Evolutionary conservation across 148 eudicot species (phyloP).

Genomic region (Rhododendron kiyosumense): DNA sequence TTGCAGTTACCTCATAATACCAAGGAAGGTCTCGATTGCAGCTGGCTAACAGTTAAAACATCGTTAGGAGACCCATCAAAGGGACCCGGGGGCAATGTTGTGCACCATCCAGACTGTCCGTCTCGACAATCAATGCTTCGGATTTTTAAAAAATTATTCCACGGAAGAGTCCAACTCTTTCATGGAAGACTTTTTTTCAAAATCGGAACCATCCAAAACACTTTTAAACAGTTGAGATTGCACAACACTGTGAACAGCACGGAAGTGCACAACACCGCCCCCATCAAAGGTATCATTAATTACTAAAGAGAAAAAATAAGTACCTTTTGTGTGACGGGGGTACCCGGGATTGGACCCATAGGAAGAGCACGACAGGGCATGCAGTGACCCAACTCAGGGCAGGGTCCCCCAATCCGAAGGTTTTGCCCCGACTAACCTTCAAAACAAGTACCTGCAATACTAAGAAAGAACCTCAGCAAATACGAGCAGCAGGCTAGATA

Average conservation of each 20-base stretch:
- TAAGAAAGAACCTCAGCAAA: conserved; percentile 8
- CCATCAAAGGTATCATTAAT: too few relatives aligned
- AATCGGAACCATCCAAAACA: too few relatives aligned
- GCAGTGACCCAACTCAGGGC: background rate
- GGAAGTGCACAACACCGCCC: too few relatives aligned
- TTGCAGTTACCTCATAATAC: background rate
- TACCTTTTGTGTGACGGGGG: background rate
- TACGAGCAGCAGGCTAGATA: background rate
- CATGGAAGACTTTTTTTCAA: too few relatives aligned
- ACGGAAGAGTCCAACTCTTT: too few relatives aligned
- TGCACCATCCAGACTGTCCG: too few relatives aligned
- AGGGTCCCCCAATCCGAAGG: background rate
- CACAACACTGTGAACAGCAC: too few relatives aligned
- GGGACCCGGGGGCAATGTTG: too few relatives aligned
- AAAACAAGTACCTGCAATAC: conserved; percentile 5
- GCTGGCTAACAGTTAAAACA: background rate
- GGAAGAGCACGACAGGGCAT: background rate
- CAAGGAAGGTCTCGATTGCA: background rate
- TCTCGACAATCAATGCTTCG: too few relatives aligned
- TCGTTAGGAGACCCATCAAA: background rate
- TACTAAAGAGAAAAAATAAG: background rate
- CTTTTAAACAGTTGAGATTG: too few relatives aligned
- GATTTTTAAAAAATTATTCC: too few relatives aligned
- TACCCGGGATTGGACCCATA: background rate
- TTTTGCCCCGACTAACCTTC: background rate